Evolutionary conservation across 2,329 filamentous ascomycete species (phyloP).

Genomic region (Nemania bipapillata): DNA sequence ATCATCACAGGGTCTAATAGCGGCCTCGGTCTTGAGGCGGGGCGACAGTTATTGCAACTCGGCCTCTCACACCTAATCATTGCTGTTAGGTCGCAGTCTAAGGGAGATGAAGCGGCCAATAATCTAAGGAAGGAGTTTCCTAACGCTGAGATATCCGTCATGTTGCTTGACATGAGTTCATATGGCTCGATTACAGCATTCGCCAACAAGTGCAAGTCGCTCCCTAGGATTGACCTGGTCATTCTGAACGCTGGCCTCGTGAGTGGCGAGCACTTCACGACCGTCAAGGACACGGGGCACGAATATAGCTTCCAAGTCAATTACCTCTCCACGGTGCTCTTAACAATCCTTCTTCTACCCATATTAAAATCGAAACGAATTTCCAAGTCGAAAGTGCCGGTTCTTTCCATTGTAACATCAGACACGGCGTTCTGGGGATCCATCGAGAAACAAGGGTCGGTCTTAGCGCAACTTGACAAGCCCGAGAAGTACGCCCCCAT

Average conservation of each 20-base stretch:
- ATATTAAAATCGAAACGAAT: slow-evolving; percentile 40
- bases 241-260: slow-evolving; percentile 59
- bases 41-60: slow-evolving; percentile 54
- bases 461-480: slow-evolving; percentile 34
- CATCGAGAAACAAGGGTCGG: slow-evolving; percentile 35
- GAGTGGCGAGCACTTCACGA: slow-evolving; percentile 36
- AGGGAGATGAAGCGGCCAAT: slow-evolving; percentile 55
- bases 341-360: slow-evolving; percentile 51
- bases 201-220: slow-evolving; percentile 47
- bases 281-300: slow-evolving; percentile 50
- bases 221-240: slow-evolving; percentile 56
- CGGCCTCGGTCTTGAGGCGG: slow-evolving; percentile 59
- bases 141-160: slow-evolving; percentile 55
- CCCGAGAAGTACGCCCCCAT: slow-evolving; percentile 27
- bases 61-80: slow-evolving; percentile 56
- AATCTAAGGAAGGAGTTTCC: slow-evolving; percentile 49
- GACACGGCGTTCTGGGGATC: slow-evolving; percentile 41
- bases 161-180: slow-evolving; percentile 57
- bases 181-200: slow-evolving; percentile 59
- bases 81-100: slow-evolving; percentile 54
- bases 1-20: slow-evolving; percentile 60
- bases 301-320: slow-evolving; percentile 57
- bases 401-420: slow-evolving; percentile 47
- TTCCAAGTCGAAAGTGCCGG: slow-evolving; percentile 28
- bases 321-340: slow-evolving; percentile 52